Conservation (phyloP, 2,329 filamentous ascomycete species). For the Monilinia laxa region DNA sequence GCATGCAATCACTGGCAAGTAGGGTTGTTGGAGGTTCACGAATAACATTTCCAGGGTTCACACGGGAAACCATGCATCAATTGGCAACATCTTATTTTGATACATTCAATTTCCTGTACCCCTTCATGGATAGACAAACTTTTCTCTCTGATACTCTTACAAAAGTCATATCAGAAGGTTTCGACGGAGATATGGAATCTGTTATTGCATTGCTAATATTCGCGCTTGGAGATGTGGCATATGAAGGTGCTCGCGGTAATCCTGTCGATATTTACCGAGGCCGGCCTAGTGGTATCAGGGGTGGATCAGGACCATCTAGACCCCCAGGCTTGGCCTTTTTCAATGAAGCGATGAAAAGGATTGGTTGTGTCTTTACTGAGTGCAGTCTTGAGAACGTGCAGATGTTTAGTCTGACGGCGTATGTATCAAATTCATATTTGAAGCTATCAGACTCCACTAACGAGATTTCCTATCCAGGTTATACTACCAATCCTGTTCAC, state of each 20-base stretch:
- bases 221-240: slow-evolving; percentile 57
- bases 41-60: slow-evolving; percentile 42
- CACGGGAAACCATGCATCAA: slow-evolving; percentile 51
- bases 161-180: slow-evolving; percentile 49
- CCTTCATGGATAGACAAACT: slow-evolving; percentile 56
- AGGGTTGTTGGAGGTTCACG: slow-evolving; percentile 34
- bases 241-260: slow-evolving; percentile 50
- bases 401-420: slow-evolving; percentile 57
- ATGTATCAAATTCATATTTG: slow-evolving; percentile 32
- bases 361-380: slow-evolving; percentile 56
- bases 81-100: slow-evolving; percentile 58
- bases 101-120: slow-evolving; percentile 58
- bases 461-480: slow-evolving; percentile 41
- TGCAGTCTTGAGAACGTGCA: slow-evolving; percentile 60
- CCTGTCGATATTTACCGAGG: slow-evolving; percentile 48
- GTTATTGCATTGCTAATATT: slow-evolving; percentile 58
- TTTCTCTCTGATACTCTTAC: slow-evolving; percentile 52
- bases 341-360: slow-evolving; percentile 60
- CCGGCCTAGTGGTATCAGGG: slow-evolving; percentile 52
- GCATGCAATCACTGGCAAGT: slow-evolving; percentile 39
- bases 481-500: slow-evolving; percentile 54
- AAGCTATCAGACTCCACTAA: neutral
- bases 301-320: slow-evolving; percentile 46
- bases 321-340: slow-evolving; percentile 60
- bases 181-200: slow-evolving; percentile 50